Evolutionary conservation across 805 yeast species (phyloP), one percentile per base, ranked within the genome.

Genomic region (Yamadazyma takamatsuzukensis): DNA sequence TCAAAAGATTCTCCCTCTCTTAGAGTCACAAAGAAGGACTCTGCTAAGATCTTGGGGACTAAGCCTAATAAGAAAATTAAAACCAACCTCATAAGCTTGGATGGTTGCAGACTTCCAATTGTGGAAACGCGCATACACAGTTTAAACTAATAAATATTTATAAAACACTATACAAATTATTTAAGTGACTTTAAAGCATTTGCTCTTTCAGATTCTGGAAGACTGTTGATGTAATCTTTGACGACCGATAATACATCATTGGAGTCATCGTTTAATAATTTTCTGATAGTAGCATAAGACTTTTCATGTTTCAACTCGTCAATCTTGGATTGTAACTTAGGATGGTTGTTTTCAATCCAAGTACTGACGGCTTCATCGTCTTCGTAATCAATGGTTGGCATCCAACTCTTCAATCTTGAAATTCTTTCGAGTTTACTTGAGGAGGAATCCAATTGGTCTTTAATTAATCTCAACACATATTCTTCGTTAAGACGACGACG

Each of bases 401-500:
- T 81, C 89, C 94, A 84, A 33, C 94, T 78, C 72, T 82, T 83
- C 52, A 89, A 68, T 68, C 95, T 78, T 21, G 96, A 85, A 39
- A 81, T 77, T 64, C 81, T 80, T 62, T 89, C 96, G 39, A 88
- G 70, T 60, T 89, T 78, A 13, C 76, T 68, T 15, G 82, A 72
- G 34, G 64, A 59, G 32, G 78, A 68, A 21, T 56, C 54, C 36
- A 83, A 59, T 38, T 77, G 80, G 37, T 76, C 79, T 33, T 78
- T 76, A 46, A 89, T 74, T 54, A 83, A 75, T 60, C 75, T 79
- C 59, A 87, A 68, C 56, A 90, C 69, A 62, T 87, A 86, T 61
- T 86, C 95, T 65, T 93, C 98, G 56, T 84, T 81, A 61, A 93
- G 70, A 61, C 96, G 86, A 67, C 98, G 83, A 69, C 97, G 85